phyloP scores from a whole-genome alignment of 306 rosid genomes.

The Rubus idaeus region DNA sequence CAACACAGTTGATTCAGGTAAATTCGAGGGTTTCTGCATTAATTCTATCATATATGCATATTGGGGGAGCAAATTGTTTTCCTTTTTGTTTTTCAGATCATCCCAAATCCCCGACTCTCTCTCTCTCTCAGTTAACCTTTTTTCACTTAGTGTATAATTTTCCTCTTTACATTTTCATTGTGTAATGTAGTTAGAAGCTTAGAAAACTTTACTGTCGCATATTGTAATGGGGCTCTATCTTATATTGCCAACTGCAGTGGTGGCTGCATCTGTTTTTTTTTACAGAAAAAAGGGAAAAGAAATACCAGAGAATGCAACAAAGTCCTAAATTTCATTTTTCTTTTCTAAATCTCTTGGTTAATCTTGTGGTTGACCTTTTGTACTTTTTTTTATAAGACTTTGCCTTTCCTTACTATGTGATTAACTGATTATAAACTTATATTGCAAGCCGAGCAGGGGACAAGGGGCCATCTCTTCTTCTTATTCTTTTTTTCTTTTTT shows the following conservation, averaged over 20 bases:
- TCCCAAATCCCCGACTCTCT: too few relatives aligned
- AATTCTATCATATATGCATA: background rate
- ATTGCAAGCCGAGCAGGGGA: background rate
- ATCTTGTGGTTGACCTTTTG: background rate
- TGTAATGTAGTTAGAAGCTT: background rate
- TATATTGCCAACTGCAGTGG: background rate
- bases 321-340: background rate
- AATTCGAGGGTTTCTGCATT: constrained; percentile 15
- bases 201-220: background rate
- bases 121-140: background rate
- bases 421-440: background rate
- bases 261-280: background rate
- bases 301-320: background rate
- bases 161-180: too few relatives aligned
- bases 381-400: background rate
- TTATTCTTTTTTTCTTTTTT: background rate
- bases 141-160: too few relatives aligned
- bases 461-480: too few relatives aligned
- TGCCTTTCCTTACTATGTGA: background rate
- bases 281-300: too few relatives aligned
- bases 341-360: background rate
- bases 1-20: constrained; percentile 59
- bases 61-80: background rate
- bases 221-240: too few relatives aligned
- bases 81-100: too few relatives aligned